Conservation (phyloP, 2,329 filamentous ascomycete genomes). For the Neopestalotiopsis sp. region DNA sequence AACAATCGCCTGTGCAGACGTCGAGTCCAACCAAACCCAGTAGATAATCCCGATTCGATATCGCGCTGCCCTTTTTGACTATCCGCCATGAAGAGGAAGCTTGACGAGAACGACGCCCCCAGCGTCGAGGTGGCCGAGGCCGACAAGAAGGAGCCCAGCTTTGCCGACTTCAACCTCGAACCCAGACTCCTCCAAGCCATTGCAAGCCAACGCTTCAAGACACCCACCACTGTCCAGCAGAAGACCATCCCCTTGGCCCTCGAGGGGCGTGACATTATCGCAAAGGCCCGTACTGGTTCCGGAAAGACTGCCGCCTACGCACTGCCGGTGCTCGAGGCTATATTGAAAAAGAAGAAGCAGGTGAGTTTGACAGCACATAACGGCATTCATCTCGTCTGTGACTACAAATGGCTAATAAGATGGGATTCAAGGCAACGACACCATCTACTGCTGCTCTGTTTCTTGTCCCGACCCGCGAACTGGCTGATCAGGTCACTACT, state of each 20-base stretch:
- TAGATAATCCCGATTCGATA: background rate
- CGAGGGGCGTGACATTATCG: conserved; percentile 86
- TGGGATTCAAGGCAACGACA: conserved; percentile 45
- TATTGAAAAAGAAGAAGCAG: conserved; percentile 75
- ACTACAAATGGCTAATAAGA: background rate
- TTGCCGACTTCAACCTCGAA: conserved; percentile 81
- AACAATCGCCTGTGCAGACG: background rate
- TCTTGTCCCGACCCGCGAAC: conserved; percentile 91
- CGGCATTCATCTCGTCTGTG: background rate
- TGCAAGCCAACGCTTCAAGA: conserved; percentile 80
- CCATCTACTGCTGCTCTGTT: conserved; percentile 74
- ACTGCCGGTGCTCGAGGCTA: conserved; percentile 83
- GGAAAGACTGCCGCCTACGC: conserved; percentile 98
- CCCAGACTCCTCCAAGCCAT: conserved; percentile 85
- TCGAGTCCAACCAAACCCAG: background rate
- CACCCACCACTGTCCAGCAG: conserved; percentile 87
- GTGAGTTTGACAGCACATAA: conserved; percentile 32
- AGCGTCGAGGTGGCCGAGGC: conserved; percentile 19
- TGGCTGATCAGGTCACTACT: conserved; percentile 89
- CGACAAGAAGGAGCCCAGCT: conserved; percentile 55
- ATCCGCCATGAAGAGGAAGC: conserved; percentile 61
- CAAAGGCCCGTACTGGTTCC: conserved; percentile 91
- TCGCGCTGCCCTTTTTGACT: background rate
- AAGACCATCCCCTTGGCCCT: conserved; percentile 88
- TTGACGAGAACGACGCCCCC: conserved; percentile 51